phyloP scores from a whole-genome alignment of 2,329 filamentous ascomycete genomes.

The Arthrobotrys conoides region DNA sequence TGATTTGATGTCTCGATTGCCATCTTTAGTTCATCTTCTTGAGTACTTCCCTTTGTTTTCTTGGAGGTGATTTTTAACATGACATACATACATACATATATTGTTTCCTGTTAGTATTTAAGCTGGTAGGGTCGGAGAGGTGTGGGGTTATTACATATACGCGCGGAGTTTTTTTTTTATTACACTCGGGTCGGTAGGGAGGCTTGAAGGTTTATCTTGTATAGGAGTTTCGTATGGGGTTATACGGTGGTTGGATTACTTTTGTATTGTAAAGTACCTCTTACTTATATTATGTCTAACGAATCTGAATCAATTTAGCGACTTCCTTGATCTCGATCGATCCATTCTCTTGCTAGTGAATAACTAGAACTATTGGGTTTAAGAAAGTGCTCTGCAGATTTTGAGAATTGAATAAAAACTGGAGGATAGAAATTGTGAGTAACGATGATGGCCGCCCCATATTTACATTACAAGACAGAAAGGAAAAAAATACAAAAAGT shows the following conservation, averaged over 20 bases:
- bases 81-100: too few species aligned
- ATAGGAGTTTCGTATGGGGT: slow-evolving; percentile 2
- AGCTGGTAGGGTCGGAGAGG: not conserved
- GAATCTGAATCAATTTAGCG: not conserved
- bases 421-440: too few species aligned
- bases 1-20: not conserved
- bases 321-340: not conserved
- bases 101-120: not conserved
- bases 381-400: too few species aligned
- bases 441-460: too few species aligned
- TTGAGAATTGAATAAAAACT: too few species aligned
- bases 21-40: too few species aligned
- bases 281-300: slow-evolving; percentile 8
- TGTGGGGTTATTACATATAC: slow-evolving; percentile 11
- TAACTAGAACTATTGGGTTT: too few species aligned
- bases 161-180: slow-evolving; percentile 17
- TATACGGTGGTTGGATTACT: slow-evolving; percentile 1
- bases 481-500: too few species aligned
- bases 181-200: not conserved
- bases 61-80: too few species aligned
- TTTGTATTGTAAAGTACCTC: slow-evolving; percentile 4
- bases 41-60: too few species aligned
- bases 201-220: not conserved
- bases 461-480: too few species aligned
- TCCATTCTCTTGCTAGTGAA: too few species aligned